A percentile compares a stretch with the other conserved stretches of the same genome.
Conservation (phyloP, 1,139 yeast genomes). For the Meyerozyma sp. region DNA sequence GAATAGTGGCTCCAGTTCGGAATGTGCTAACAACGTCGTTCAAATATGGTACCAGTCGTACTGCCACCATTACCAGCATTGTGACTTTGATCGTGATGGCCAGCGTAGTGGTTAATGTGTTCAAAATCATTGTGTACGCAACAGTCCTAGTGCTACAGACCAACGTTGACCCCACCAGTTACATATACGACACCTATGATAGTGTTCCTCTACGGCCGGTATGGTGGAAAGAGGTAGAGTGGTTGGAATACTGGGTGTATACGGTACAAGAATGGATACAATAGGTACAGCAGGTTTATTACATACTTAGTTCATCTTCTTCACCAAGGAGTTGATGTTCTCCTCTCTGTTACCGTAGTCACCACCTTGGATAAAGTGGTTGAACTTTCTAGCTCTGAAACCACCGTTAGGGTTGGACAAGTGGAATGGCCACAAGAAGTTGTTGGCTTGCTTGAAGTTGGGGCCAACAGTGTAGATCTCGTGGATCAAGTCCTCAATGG, state of each 20-base stretch:
- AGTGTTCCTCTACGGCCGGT: slow-evolving; percentile 6
- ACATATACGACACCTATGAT: slow-evolving; percentile 20
- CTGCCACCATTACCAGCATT: slow-evolving; percentile 6
- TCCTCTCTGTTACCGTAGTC: slow-evolving; percentile 99
- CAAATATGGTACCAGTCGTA: slow-evolving; percentile 11
- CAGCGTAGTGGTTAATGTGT: slow-evolving; percentile 8
- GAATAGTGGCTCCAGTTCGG: slow-evolving; percentile 19
- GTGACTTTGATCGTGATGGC: slow-evolving; percentile 7
- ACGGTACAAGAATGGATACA: slow-evolving; percentile 15
- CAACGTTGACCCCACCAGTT: slow-evolving; percentile 5
- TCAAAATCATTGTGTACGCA: slow-evolving; percentile 12
- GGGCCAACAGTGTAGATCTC: slow-evolving; percentile 99
- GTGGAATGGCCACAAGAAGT: slow-evolving; percentile 99
- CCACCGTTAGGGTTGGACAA: slow-evolving; percentile 99
- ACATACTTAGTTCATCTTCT: slow-evolving; percentile 79
- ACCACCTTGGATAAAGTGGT: slow-evolving; percentile 99
- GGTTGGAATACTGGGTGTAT: slow-evolving; percentile 28
- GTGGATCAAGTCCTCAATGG: slow-evolving; percentile 97
- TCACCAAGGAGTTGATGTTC: slow-evolving; percentile 95
- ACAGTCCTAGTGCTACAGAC: slow-evolving; percentile 6
- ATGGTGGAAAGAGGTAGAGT: slow-evolving; percentile 33
- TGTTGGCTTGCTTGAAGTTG: slow-evolving; percentile 99
- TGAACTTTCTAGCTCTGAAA: slow-evolving; percentile 99
- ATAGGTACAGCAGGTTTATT: not conserved
- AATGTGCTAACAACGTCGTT: slow-evolving; percentile 12